Base-by-base conservation (phyloP, 345 rosid genomes). In the Moringa oleifera region DNA sequence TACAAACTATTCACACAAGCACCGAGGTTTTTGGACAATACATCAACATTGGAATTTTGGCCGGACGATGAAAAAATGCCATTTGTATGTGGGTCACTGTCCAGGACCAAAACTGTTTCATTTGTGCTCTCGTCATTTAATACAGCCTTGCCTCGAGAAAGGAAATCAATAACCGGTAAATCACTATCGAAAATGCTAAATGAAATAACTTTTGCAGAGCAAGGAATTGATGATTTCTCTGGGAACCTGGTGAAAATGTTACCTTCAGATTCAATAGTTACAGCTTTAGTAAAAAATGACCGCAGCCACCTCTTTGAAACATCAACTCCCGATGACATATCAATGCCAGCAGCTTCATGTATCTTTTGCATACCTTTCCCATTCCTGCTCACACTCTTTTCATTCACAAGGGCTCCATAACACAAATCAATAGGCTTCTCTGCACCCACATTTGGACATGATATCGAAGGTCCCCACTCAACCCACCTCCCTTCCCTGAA, bases 201-300 rank as follows among this genome's bases (percentile, higher is more conserved):
- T 15, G 97, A 94, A 81, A 90, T 87, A 72, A 90, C 85, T 67
- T 84, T 79, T 17, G 93, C 96, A 60, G 88, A 80, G 72, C 62
- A 55, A 58, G 99, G 97, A 77, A 79, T 81, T 25, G 85, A 81
- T 61, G 86, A 65, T 73, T 76, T 79, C 57, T 72, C 76, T 20
- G 97, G 97, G 65, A 94, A 85, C 78, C 76, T 83, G 13, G 85
- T 88, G 81, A 82, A 80, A 17, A 71, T 58, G 21, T 31, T 61
- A 73, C 93, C 93, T 57, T 90, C 84, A 28, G 74, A 80, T 67
- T 80, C 75, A 57, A 72, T 66, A 57, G 85, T 80, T 74, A 86
- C 88, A 62, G 73, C 86, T 71, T 84, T 72, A 51, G 79, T 72
- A 56, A 75, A 75, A 76, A 86, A 94, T 21, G 99, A 85, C 24